Percentiles rank a stretch among this genome's conserved stretches.
Conservation (phyloP, 2,329 filamentous ascomycete species). For the Penicillium sp. region DNA sequence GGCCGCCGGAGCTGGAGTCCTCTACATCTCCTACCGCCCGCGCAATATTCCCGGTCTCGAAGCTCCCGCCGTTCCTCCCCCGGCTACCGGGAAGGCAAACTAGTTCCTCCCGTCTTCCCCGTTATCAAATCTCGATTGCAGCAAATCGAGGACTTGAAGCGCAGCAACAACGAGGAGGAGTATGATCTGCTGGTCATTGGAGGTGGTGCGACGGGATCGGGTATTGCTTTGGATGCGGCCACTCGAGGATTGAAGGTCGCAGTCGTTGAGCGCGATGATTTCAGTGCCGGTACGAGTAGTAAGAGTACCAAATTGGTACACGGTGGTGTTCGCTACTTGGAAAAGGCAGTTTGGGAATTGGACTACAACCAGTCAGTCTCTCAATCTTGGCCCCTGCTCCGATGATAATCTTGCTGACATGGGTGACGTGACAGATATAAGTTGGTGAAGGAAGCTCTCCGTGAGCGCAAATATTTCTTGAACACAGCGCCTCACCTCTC, state of each 20-base stretch:
- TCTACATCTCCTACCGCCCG: constrained; percentile 60
- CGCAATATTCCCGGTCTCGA: constrained; percentile 61
- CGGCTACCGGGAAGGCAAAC: constrained; percentile 55
- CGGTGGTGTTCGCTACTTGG: constrained; percentile 76
- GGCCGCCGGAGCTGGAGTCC: constrained; percentile 50
- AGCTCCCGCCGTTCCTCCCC: constrained; percentile 59
- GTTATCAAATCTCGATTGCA: constrained; percentile 47
- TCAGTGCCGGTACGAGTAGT: constrained; percentile 73
- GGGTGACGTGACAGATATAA: constrained; percentile 45
- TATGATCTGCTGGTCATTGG: constrained; percentile 78
- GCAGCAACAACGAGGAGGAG: constrained; percentile 45
- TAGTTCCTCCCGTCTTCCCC: constrained; percentile 51
- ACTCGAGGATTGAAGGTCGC: constrained; percentile 75
- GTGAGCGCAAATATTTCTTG: constrained; percentile 77
- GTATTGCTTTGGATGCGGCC: constrained; percentile 74
- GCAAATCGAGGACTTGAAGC: constrained; percentile 50
- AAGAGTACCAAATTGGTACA: constrained; percentile 86
- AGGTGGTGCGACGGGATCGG: constrained; percentile 71
- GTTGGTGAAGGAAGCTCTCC: constrained; percentile 73
- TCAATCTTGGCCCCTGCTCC: background rate
- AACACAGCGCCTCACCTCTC: constrained; percentile 78
- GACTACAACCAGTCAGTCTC: constrained; percentile 67
- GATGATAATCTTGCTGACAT: constrained; percentile 4
- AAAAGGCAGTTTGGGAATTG: constrained; percentile 80
- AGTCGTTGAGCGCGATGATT: constrained; percentile 76